Evolutionary conservation across 208 protist genomes (phyloP).

Genomic region (Endotrypanum monterogeii): DNA sequence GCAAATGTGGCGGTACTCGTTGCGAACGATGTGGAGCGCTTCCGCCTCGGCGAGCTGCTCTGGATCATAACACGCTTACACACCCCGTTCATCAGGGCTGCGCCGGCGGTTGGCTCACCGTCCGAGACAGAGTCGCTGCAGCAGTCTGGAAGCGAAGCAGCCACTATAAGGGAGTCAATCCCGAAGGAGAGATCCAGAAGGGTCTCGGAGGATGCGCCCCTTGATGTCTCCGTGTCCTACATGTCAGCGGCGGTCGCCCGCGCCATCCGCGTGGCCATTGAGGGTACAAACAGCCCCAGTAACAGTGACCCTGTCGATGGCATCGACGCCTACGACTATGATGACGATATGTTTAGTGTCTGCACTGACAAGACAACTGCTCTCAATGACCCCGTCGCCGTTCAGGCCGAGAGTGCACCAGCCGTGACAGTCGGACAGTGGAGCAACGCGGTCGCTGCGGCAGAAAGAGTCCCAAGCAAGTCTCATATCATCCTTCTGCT

Average conservation of each 20-base stretch:
- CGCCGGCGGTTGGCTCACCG: background rate
- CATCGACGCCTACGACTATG: background rate
- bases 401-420: background rate
- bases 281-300: background rate
- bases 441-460: slow-evolving; percentile 16
- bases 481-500: background rate
- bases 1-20: slow-evolving; percentile 23
- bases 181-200: background rate
- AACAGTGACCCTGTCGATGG: background rate
- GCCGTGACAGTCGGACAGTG: slow-evolving; percentile 20
- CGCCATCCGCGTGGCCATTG: slow-evolving; percentile 6
- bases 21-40: slow-evolving; percentile 31
- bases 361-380: background rate
- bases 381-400: background rate
- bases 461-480: slow-evolving; percentile 1
- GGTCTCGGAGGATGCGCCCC: background rate
- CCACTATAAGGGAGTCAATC: too few relatives aligned
- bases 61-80: slow-evolving; percentile 29
- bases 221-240: slow-evolving; percentile 23
- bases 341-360: background rate
- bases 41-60: slow-evolving; percentile 13
- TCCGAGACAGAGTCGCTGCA: background rate
- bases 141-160: background rate
- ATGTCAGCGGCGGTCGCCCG: slow-evolving; percentile 26
- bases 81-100: slow-evolving; percentile 11